A percentile compares a stretch with the other conserved stretches of the same genome.
phyloP scores from a whole-genome alignment of 192 early-diverging fungal genomes.

The Coemansia sp. region DNA sequence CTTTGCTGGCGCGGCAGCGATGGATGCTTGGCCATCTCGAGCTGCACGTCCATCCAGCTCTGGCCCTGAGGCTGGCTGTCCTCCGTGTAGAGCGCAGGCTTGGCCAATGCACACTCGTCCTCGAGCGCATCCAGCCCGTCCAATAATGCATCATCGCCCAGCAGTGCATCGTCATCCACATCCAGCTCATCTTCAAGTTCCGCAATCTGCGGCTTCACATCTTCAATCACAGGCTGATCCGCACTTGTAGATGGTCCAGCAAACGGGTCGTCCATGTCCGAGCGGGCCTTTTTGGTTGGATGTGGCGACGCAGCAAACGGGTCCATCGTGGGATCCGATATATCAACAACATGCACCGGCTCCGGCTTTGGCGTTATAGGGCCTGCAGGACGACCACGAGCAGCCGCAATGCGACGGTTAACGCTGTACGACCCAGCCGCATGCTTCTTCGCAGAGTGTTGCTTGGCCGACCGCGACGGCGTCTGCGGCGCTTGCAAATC shows the following conservation, averaged over 20 bases:
- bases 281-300: slow-evolving; percentile 21
- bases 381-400: not conserved
- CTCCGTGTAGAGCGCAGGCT: slow-evolving; percentile 28
- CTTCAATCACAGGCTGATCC: not conserved
- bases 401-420: slow-evolving; percentile 21
- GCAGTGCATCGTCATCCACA: slow-evolving; percentile 20
- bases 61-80: slow-evolving; percentile 21
- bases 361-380: slow-evolving; percentile 9
- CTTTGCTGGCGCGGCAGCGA: not conserved
- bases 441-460: not conserved
- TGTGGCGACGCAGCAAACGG: slow-evolving; percentile 26
- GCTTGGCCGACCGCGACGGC: slow-evolving; percentile 19
- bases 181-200: slow-evolving; percentile 4
- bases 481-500: slow-evolving; percentile 39
- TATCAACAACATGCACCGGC: slow-evolving; percentile 20
- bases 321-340: slow-evolving; percentile 22
- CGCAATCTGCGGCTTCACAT: not conserved
- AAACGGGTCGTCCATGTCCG: slow-evolving; percentile 28
- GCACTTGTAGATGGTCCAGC: not conserved
- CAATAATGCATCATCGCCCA: slow-evolving; percentile 30
- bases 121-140: slow-evolving; percentile 24
- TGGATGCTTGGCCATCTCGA: slow-evolving; percentile 11
- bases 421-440: slow-evolving; percentile 24
- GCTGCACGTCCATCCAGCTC: slow-evolving; percentile 50
- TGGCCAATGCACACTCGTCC: not conserved